A percentile compares a stretch with the other conserved stretches of the same genome.
Evolutionary conservation across 2,329 filamentous ascomycete genomes (phyloP).

Genomic region (Xylariaceae sp.): DNA sequence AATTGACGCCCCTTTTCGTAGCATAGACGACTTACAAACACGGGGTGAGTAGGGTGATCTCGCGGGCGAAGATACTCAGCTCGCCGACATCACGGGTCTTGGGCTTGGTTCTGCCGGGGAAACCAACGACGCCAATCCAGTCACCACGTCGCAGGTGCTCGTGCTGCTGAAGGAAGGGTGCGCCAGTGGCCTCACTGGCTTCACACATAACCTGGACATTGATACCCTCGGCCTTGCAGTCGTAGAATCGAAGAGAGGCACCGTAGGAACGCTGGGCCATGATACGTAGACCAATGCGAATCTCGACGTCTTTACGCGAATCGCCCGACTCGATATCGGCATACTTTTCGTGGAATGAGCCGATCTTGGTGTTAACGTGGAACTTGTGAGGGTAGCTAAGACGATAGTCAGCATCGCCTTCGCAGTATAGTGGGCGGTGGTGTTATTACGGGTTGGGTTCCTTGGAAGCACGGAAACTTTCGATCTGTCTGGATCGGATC

Average conservation of each 20-base stretch:
- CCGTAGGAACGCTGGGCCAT: constrained; percentile 81
- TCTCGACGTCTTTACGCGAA: constrained; percentile 64
- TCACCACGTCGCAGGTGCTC: constrained; percentile 85
- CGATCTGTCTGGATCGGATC: constrained; percentile 79
- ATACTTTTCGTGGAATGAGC: constrained; percentile 73
- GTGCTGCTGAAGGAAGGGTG: constrained; percentile 79
- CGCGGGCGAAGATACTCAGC: constrained; percentile 84
- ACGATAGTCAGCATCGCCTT: not conserved
- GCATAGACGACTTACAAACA: constrained; percentile 51
- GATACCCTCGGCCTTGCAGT: constrained; percentile 53
- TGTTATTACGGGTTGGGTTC: constrained; percentile 54
- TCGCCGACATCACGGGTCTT: constrained; percentile 89
- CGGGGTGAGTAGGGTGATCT: constrained; percentile 80
- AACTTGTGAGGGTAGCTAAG: constrained; percentile 84
- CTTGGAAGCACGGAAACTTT: constrained; percentile 66
- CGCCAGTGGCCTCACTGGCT: constrained; percentile 68
- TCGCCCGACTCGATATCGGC: constrained; percentile 84
- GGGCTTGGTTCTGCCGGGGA: constrained; percentile 77
- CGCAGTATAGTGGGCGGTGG: not conserved
- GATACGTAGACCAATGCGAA: constrained; percentile 78
- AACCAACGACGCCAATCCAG: constrained; percentile 82
- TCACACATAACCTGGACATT: constrained; percentile 92
- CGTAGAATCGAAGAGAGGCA: constrained; percentile 86
- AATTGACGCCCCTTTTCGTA: not conserved
- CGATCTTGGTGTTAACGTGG: constrained; percentile 75